Evolutionary conservation across 2,329 filamentous ascomycete species (phyloP).

Genomic region (Talaromyces sp.): DNA sequence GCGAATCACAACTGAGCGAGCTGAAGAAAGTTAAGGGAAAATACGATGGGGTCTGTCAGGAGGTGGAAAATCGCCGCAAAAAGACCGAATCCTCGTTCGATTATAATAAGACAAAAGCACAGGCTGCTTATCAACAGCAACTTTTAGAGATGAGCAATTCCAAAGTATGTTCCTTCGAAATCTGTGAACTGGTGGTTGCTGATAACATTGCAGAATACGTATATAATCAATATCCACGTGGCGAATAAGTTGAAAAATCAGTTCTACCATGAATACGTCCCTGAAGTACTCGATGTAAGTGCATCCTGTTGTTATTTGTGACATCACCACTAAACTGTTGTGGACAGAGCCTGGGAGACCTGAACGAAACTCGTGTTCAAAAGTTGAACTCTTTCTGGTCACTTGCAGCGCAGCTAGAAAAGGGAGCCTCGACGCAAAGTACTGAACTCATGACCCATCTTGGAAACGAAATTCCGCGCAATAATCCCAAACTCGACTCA

Average conservation of each 20-base stretch:
- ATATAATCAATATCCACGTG: constrained; percentile 91
- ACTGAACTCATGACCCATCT: constrained; percentile 69
- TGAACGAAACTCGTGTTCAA: constrained; percentile 81
- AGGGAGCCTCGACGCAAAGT: constrained; percentile 71
- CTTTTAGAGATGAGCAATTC: constrained; percentile 92
- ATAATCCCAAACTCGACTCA: constrained; percentile 83
- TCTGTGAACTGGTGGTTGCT: background rate
- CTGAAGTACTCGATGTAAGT: constrained; percentile 81
- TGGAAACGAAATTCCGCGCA: constrained; percentile 76
- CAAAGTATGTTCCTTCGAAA: constrained; percentile 51
- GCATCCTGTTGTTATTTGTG: background rate
- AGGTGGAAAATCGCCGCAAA: constrained; percentile 90
- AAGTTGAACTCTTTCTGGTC: constrained; percentile 86
- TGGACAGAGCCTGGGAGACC: constrained; percentile 72
- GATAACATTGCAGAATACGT: constrained; percentile 66
- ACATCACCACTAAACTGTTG: background rate
- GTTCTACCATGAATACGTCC: constrained; percentile 96
- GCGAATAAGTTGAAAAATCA: constrained; percentile 97
- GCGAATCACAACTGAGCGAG: constrained; percentile 78
- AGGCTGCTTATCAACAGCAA: constrained; percentile 88
- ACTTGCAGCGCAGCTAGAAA: constrained; percentile 74
- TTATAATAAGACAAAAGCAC: constrained; percentile 77
- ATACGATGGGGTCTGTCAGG: constrained; percentile 89
- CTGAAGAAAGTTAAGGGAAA: constrained; percentile 87
- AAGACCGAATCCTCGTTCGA: constrained; percentile 94